These are phyloP conservation scores for Oxytropis ochrocephala DNA, from an alignment of 306 rosid genomes.

Conservation along the genomic window DNA sequence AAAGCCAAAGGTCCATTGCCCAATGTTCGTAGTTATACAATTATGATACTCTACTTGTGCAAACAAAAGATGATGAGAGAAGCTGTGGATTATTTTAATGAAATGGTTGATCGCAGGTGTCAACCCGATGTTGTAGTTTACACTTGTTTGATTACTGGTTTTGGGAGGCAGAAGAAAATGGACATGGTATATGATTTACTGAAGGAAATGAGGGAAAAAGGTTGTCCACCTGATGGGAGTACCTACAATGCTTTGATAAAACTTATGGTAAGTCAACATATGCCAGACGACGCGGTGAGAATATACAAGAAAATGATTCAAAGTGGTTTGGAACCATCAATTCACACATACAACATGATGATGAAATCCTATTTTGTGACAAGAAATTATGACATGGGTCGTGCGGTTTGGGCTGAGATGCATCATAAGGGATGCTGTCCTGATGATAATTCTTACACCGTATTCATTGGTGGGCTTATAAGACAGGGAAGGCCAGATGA, in stretches of 20 bases:
- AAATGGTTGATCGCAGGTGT: slow-evolving; percentile 55
- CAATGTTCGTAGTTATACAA: slow-evolving; percentile 56
- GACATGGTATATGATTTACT: slow-evolving; percentile 47
- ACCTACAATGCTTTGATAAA: slow-evolving; percentile 77
- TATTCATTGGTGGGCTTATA: slow-evolving; percentile 76
- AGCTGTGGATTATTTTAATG: slow-evolving; percentile 52
- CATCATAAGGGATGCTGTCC: slow-evolving; percentile 68
- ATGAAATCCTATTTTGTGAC: slow-evolving; percentile 75
- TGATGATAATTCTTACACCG: slow-evolving; percentile 67
- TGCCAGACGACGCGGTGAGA: slow-evolving; percentile 69
- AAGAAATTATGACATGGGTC: slow-evolving; percentile 65
- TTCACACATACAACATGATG: slow-evolving; percentile 85
- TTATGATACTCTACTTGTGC: slow-evolving; percentile 63
- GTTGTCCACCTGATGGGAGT: slow-evolving; percentile 63
- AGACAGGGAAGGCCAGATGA: slow-evolving; percentile 60
- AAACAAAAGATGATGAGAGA: slow-evolving; percentile 64
- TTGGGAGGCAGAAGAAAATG: slow-evolving; percentile 81
- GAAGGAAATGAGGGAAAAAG: slow-evolving; percentile 58
- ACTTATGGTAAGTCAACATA: slow-evolving; percentile 61
- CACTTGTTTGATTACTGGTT: slow-evolving; percentile 75
- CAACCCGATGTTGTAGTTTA: slow-evolving; percentile 60
- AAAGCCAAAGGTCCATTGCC: slow-evolving; percentile 78
- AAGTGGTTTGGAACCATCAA: slow-evolving; percentile 52
- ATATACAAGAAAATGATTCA: slow-evolving; percentile 74
- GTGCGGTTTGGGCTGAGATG: slow-evolving; percentile 69